Conservation (phyloP, 108 stramenopile genomes). For the Discostella pseudostelligera region DNA sequence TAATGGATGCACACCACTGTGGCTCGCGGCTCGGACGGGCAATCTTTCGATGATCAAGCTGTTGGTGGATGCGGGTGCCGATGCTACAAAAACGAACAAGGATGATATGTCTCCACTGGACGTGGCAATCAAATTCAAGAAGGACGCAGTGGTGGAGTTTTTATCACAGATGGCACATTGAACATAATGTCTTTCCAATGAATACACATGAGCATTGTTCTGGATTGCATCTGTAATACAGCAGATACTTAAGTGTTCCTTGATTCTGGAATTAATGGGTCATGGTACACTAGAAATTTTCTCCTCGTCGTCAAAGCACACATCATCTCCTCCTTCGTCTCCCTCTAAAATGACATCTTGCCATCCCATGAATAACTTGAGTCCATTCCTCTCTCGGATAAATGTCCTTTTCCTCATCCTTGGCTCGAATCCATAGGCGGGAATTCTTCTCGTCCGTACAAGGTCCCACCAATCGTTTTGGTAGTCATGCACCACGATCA, state of each 20-base stretch:
- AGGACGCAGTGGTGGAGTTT: slow-evolving; percentile 31
- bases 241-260: no score
- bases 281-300: neutral
- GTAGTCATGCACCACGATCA: slow-evolving; percentile 43
- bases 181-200: no score
- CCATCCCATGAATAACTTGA: slow-evolving; percentile 29
- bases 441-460: slow-evolving; percentile 60
- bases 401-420: slow-evolving; percentile 65
- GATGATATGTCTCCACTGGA: slow-evolving; percentile 36
- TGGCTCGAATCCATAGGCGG: slow-evolving; percentile 77
- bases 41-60: slow-evolving; percentile 32
- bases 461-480: slow-evolving; percentile 41
- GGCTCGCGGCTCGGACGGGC: slow-evolving; percentile 54
- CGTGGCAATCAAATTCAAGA: slow-evolving; percentile 47
- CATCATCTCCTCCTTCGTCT: slow-evolving; percentile 34
- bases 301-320: slow-evolving; percentile 10
- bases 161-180: slow-evolving; percentile 12
- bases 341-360: slow-evolving; percentile 35
- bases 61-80: slow-evolving; percentile 43
- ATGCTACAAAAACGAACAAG: slow-evolving; percentile 33
- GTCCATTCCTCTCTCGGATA: slow-evolving; percentile 55
- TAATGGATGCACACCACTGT: slow-evolving; percentile 47
- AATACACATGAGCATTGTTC: no score
- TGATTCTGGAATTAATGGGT: no score
- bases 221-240: no score